Evolutionary conservation across 345 rosid species (phyloP), one percentile per base, ranked within the genome.

Genomic region (Cochlearia excelsa): DNA sequence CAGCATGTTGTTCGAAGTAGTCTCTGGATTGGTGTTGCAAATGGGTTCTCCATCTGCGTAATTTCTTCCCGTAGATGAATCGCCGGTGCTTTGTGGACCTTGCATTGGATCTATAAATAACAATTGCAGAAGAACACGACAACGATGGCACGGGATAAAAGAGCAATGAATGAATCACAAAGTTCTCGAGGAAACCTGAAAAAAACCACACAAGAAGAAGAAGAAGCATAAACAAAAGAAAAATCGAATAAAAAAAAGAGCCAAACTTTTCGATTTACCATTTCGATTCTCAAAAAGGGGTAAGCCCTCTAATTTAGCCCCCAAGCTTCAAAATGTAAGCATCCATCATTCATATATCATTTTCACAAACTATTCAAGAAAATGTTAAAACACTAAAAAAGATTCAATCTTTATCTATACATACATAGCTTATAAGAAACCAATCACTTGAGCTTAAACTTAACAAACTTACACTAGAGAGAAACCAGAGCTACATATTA

Each of bases 1-100:
- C 55, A 73, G 69, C 64, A 79, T 59, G 56, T 65, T 74, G 65
- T 64, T 61, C 10, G 67, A 54, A 48, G 63, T 48, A 11, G 56
- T 31, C 35, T 69, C 74, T 47, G 58, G 9, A 48, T 69, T 69
- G 68, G 63, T 40, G 27, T 3, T 61, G 7, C 63, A 61, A 11
- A 69, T 61, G 49, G 68, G 63, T 40, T 69, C 68, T 16, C 63
- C 74, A 54, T 61, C 68, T 41, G 46, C 40, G 3, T 62, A 61
- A 33, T 61, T 61, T 9, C 41, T 35, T 48, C 67, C 74, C 41
- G 53, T 28, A 33, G 74, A 69, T 48, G 74, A 41, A 69, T 61
- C 67, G 23, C 51, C 57, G 41, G 58, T 62, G 48, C 60, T 40
- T 39, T 4, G 68, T 11, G 74, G 68, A 33, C 73, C 68, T 61